These are phyloP conservation scores for Elaphomyces granulatus DNA, from an alignment of 495 filamentous ascomycete genomes.

Conservation along the genomic window DNA sequence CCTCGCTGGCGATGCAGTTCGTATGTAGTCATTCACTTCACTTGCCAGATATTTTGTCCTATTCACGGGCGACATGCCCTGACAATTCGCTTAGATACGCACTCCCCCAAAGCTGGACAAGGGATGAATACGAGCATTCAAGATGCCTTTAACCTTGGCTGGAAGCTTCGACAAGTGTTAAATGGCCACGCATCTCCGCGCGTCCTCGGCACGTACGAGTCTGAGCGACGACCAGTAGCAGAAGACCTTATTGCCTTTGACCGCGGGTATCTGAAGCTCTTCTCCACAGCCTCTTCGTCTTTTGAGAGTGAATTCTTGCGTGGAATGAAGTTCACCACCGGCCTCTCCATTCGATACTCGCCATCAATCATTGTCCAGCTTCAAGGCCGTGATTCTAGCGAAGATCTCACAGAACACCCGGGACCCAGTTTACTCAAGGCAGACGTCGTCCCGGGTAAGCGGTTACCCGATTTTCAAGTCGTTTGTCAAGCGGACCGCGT, in stretches of 20 bases:
- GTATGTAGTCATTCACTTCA: neutral
- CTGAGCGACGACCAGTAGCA: constrained; percentile 53
- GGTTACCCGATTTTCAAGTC: neutral
- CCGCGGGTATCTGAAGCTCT: constrained; percentile 7
- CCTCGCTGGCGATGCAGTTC: constrained; percentile 44
- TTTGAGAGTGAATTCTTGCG: too few species aligned
- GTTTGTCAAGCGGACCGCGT: constrained; percentile 1
- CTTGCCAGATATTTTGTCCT: neutral
- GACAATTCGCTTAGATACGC: constrained; percentile 5
- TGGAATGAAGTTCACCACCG: too few species aligned
- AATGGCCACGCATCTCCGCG: constrained; percentile 35
- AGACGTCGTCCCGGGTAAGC: too few species aligned
- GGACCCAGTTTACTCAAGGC: too few species aligned
- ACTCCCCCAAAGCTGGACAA: constrained; percentile 58
- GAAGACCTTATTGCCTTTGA: constrained; percentile 65
- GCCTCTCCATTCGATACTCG: too few species aligned
- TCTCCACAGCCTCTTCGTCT: too few species aligned
- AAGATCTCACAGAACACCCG: neutral
- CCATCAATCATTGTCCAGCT: too few species aligned
- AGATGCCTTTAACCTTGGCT: constrained; percentile 55
- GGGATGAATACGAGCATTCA: constrained; percentile 63
- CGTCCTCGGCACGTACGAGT: constrained; percentile 55
- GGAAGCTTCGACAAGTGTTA: constrained; percentile 54
- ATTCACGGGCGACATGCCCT: neutral
- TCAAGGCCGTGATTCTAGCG: too few species aligned